Conservation (phyloP, 257 asterid genomes). For the Rehmannia glutinosa region DNA sequence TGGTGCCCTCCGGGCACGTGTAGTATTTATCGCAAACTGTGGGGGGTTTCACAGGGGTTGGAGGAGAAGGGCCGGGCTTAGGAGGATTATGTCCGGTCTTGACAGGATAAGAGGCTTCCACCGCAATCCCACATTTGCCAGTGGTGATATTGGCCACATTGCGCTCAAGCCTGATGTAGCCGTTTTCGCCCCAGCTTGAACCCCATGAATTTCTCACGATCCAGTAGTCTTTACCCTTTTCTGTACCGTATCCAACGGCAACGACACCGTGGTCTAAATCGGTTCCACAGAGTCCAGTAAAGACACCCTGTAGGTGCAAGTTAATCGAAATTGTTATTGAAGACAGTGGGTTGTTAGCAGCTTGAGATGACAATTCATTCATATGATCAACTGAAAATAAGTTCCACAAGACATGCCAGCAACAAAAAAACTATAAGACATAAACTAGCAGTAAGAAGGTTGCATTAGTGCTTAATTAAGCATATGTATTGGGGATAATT, state of each 20-base stretch:
- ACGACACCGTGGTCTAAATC: constrained; percentile 82
- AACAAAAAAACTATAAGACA: too few species aligned
- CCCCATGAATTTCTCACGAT: constrained; percentile 92
- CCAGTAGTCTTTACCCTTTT: constrained; percentile 72
- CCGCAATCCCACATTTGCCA: constrained; percentile 86
- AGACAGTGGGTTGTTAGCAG: background rate
- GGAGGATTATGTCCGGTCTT: constrained; percentile 80
- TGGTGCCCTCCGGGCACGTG: constrained; percentile 61
- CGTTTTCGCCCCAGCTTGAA: constrained; percentile 72
- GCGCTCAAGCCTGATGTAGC: constrained; percentile 74
- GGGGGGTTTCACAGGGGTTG: constrained; percentile 67
- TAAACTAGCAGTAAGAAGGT: too few species aligned
- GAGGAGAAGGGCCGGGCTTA: constrained; percentile 85
- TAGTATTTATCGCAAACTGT: constrained; percentile 61
- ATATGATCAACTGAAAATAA: background rate
- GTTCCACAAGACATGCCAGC: too few species aligned
- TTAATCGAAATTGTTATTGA: background rate
- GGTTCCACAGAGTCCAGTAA: constrained; percentile 72
- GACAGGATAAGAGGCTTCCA: constrained; percentile 80
- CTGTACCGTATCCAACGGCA: constrained; percentile 79
- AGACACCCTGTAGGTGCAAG: constrained; percentile 56
- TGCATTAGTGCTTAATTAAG: too few species aligned
- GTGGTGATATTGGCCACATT: constrained; percentile 40
- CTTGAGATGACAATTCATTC: too few species aligned
- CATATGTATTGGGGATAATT: too few species aligned